phyloP scores from a whole-genome alignment of 257 asterid genomes.

The Mitragyna speciosa region DNA sequence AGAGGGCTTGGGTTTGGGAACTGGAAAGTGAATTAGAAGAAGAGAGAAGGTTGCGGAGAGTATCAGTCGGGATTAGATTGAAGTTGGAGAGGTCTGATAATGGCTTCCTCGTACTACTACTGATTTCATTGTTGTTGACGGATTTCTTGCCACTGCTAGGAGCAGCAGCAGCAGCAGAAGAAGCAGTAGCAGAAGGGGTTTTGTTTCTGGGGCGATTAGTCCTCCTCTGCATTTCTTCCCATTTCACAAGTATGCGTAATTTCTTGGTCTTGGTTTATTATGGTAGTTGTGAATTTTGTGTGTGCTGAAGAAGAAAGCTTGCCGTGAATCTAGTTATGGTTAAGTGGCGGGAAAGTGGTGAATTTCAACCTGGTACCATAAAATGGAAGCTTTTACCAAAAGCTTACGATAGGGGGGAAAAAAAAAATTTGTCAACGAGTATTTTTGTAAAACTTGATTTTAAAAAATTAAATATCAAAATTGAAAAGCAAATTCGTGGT shows the following conservation, averaged over 20 bases:
- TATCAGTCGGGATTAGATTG: conserved; percentile 45
- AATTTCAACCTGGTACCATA: neutral
- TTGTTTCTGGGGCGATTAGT: neutral
- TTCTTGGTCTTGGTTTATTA: too few species aligned
- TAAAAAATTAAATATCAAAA: too few species aligned
- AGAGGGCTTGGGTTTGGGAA: conserved; percentile 14
- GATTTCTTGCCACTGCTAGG: conserved; percentile 4
- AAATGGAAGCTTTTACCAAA: too few species aligned
- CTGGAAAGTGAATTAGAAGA: conserved; percentile 17
- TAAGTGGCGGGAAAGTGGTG: conserved; percentile 23
- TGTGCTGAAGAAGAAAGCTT: neutral
- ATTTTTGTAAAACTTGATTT: too few species aligned
- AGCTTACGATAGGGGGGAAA: too few species aligned
- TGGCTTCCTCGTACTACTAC: conserved; percentile 32
- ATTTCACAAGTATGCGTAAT: neutral
- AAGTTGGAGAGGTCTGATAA: conserved; percentile 47
- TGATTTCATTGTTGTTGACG: neutral
- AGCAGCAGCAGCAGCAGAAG: neutral
- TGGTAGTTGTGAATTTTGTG: neutral
- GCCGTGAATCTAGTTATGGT: neutral
- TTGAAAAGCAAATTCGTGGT: too few species aligned
- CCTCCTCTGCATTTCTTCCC: conserved; percentile 19
- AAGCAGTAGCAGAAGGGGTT: neutral
- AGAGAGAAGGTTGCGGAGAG: conserved; percentile 41
- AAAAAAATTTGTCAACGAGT: too few species aligned